phyloP scores from a whole-genome alignment of 495 filamentous ascomycete genomes.

The Talaromyces trachyspermus region DNA sequence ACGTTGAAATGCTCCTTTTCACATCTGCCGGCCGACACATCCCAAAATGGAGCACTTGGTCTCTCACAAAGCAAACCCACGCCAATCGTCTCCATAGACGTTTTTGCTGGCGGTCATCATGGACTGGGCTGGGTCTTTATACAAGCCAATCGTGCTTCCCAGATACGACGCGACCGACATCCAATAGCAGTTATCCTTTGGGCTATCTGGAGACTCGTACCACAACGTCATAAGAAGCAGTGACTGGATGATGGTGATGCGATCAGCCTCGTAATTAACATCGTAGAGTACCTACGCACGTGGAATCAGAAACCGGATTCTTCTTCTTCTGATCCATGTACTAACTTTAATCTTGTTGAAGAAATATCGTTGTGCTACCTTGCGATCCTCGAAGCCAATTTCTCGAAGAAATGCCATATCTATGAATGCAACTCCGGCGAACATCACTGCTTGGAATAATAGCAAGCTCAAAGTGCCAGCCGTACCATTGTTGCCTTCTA shows the following conservation, averaged over 20 bases:
- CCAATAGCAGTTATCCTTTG: slow-evolving; percentile 41
- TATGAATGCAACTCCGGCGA: slow-evolving; percentile 56
- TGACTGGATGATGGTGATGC: slow-evolving; percentile 59
- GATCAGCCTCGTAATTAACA: slow-evolving; percentile 63
- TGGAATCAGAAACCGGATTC: background rate
- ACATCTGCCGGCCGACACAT: slow-evolving; percentile 1
- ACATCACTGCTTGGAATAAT: slow-evolving; percentile 63
- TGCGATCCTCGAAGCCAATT: slow-evolving; percentile 54
- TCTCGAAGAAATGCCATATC: slow-evolving; percentile 49
- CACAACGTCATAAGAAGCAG: slow-evolving; percentile 69
- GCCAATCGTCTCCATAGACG: slow-evolving; percentile 1
- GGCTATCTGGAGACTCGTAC: slow-evolving; percentile 70
- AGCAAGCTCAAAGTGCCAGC: slow-evolving; percentile 54
- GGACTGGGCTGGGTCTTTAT: background rate
- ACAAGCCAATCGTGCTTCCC: background rate
- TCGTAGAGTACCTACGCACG: slow-evolving; percentile 48
- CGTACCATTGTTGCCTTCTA: slow-evolving; percentile 43
- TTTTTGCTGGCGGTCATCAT: background rate
- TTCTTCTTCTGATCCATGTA: background rate
- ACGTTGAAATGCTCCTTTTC: slow-evolving; percentile 2
- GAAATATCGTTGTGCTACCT: slow-evolving; percentile 57
- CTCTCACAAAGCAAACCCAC: slow-evolving; percentile 3
- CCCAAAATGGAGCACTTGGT: background rate
- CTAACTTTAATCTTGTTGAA: slow-evolving; percentile 53
- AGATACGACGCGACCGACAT: slow-evolving; percentile 6